Conservation (phyloP, 495 filamentous ascomycete genomes). For the Bathelium albidoporum region DNA sequence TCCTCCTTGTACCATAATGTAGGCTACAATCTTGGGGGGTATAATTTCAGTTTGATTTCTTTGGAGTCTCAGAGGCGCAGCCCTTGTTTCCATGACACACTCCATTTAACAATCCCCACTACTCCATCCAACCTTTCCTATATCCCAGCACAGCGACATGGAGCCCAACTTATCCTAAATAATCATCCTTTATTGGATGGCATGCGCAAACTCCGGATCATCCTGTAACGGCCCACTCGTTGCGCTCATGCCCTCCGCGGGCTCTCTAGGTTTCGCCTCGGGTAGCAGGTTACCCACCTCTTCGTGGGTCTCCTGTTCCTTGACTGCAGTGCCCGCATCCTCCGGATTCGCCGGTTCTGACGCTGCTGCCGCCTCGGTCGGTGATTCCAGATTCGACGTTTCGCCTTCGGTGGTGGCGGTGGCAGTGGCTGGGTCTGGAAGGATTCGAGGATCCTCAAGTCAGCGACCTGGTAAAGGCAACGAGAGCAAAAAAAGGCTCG, state of each 20-base stretch:
- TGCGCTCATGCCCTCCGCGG: slow-evolving; percentile 23
- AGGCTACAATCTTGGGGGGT: too few relatives aligned
- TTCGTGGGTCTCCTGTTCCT: slow-evolving; percentile 9
- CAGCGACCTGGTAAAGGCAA: neutral
- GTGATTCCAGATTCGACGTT: neutral
- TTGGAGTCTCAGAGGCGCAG: too few relatives aligned
- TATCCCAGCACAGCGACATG: too few relatives aligned
- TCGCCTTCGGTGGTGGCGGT: slow-evolving; percentile 6
- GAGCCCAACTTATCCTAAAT: too few relatives aligned
- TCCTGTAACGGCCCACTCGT: slow-evolving; percentile 24
- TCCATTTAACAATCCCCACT: too few relatives aligned
- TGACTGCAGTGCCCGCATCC: neutral
- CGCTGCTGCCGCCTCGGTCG: neutral
- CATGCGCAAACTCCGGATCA: slow-evolving; percentile 15
- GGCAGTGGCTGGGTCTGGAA: neutral
- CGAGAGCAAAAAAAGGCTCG: neutral
- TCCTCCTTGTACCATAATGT: too few relatives aligned
- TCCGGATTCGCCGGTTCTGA: slow-evolving; percentile 3
- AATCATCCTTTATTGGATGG: neutral
- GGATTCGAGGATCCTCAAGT: neutral
- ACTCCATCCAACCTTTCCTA: too few relatives aligned
- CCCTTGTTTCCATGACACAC: too few relatives aligned
- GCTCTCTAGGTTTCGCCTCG: slow-evolving; percentile 5
- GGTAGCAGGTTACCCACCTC: slow-evolving; percentile 3
- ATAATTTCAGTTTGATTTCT: too few relatives aligned